These are phyloP conservation scores for Aspergillus fumigatus DNA, from an alignment of 2,329 filamentous ascomycete genomes.

Conservation along the genomic window DNA sequence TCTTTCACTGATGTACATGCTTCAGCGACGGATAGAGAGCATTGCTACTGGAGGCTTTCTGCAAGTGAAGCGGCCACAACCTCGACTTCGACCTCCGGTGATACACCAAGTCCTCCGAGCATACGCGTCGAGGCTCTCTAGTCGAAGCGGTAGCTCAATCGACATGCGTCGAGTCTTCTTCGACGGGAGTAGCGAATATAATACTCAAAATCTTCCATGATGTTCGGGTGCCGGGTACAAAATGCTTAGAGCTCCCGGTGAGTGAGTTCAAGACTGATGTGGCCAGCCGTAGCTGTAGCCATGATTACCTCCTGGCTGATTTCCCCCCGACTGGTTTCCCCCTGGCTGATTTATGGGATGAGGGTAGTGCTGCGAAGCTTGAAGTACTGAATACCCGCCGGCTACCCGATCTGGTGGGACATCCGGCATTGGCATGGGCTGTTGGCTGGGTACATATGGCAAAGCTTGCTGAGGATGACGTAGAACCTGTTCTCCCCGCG, in stretches of 20 bases:
- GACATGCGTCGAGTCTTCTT: background rate
- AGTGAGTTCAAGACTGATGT: conserved; percentile 11
- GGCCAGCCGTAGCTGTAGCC: conserved; percentile 17
- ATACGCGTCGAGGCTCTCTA: background rate
- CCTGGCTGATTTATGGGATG: conserved; percentile 7
- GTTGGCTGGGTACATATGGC: conserved; percentile 14
- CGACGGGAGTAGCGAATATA: background rate
- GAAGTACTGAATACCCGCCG: conserved; percentile 12
- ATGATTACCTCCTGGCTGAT: background rate
- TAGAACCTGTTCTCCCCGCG: conserved; percentile 11
- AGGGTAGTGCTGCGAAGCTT: conserved; percentile 10
- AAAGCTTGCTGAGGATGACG: conserved; percentile 11
- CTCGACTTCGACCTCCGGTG: background rate
- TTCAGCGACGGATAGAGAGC: background rate
- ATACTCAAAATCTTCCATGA: background rate
- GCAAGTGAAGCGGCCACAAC: no score
- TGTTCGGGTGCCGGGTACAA: background rate
- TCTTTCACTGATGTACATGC: background rate
- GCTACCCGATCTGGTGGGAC: conserved; percentile 10
- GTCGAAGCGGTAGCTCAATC: background rate
- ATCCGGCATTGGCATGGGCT: conserved; percentile 18
- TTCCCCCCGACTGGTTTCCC: conserved; percentile 7
- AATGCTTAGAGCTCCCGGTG: background rate
- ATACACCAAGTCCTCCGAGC: background rate
- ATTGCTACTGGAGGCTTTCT: background rate